Percentiles rank a stretch among this genome's conserved stretches.
Evolutionary conservation across 495 filamentous ascomycete genomes (phyloP).

Genomic region (Delitschia confertaspora): DNA sequence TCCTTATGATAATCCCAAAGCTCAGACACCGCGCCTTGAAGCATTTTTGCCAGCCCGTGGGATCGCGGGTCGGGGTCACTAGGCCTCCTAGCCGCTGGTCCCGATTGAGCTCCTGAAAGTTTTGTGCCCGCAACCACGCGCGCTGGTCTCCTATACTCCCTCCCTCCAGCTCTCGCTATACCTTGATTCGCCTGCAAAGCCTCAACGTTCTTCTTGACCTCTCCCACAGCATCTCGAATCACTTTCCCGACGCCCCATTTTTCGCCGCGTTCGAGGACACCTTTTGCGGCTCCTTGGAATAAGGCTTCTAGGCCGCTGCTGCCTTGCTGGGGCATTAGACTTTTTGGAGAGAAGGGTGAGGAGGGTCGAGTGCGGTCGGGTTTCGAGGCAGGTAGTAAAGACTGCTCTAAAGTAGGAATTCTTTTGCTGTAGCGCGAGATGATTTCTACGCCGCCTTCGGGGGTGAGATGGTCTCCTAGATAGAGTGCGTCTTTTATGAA

Average conservation of each 20-base stretch:
- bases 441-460: slow-evolving; percentile 60
- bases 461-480: slow-evolving; percentile 64
- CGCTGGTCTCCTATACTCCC: slow-evolving; percentile 24
- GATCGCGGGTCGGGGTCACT: too few species aligned
- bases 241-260: slow-evolving; percentile 83
- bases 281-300: slow-evolving; percentile 77
- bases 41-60: slow-evolving; percentile 59
- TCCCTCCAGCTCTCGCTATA: slow-evolving; percentile 20
- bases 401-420: slow-evolving; percentile 32
- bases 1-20: slow-evolving; percentile 47
- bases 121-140: not conserved
- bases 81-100: slow-evolving; percentile 45
- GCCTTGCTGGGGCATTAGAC: slow-evolving; percentile 42
- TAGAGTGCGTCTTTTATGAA: slow-evolving; percentile 87
- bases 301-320: slow-evolving; percentile 62
- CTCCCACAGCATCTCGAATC: slow-evolving; percentile 78
- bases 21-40: slow-evolving; percentile 61
- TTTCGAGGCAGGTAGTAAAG: slow-evolving; percentile 3
- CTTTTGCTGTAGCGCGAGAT: slow-evolving; percentile 70
- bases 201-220: slow-evolving; percentile 67
- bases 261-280: slow-evolving; percentile 73
- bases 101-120: slow-evolving; percentile 2
- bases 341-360: slow-evolving; percentile 47
- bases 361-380: slow-evolving; percentile 38
- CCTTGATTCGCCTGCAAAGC: slow-evolving; percentile 42